Evolutionary conservation across 805 yeast genomes (phyloP).

Genomic region (Naumovozyma baii): DNA sequence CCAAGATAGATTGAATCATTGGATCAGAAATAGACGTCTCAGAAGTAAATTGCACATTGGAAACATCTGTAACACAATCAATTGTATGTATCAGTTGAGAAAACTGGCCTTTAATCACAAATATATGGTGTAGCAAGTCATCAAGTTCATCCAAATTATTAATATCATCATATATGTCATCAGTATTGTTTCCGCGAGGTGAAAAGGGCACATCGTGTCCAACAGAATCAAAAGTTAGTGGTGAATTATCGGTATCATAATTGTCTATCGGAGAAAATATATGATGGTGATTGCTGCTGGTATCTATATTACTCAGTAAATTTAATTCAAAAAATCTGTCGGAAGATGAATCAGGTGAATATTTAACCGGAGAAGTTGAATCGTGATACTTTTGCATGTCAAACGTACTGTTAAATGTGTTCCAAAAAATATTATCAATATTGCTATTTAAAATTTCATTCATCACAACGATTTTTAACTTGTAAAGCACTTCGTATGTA

Average conservation of each 20-base stretch:
- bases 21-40: neutral
- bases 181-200: neutral
- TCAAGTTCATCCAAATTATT: neutral
- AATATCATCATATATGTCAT: neutral
- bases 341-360: neutral
- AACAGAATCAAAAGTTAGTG: neutral
- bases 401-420: neutral
- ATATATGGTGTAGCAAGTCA: neutral
- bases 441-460: too few relatives aligned
- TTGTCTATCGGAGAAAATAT: neutral
- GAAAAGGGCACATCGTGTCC: neutral
- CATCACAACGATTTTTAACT: too few relatives aligned
- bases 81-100: neutral
- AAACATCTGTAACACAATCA: neutral
- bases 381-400: neutral
- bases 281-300: neutral
- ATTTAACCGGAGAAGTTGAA: neutral
- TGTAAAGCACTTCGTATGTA: too few relatives aligned
- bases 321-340: neutral
- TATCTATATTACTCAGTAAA: neutral
- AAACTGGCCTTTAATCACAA: neutral
- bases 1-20: neutral
- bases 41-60: too few relatives aligned
- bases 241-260: neutral
- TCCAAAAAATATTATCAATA: neutral